These are phyloP conservation scores for Furcasterigmium furcatum DNA, from an alignment of 2,329 filamentous ascomycete genomes.

Conservation along the genomic window DNA sequence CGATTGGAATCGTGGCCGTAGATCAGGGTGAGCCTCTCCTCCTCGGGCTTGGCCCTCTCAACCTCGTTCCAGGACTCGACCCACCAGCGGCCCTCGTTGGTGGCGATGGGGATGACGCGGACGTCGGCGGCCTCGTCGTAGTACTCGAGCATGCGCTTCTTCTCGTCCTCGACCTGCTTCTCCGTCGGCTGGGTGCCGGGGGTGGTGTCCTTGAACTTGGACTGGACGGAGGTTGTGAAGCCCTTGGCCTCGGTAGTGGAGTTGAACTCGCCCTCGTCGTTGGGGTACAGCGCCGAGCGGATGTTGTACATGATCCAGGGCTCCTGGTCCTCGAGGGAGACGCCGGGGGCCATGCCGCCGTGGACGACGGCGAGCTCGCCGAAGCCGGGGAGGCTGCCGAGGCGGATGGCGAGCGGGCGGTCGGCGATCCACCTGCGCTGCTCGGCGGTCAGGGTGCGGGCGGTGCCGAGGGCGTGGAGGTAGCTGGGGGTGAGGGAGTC, in stretches of 20 bases:
- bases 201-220: too few relatives aligned
- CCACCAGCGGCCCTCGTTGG: conserved; percentile 61
- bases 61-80: conserved; percentile 57
- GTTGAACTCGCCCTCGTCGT: conserved; percentile 12
- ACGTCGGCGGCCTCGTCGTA: too few relatives aligned
- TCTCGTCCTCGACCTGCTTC: too few relatives aligned
- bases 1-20: conserved; percentile 83
- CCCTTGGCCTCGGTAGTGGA: too few relatives aligned
- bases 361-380: conserved; percentile 70
- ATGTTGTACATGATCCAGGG: conserved; percentile 89
- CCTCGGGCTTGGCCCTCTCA: conserved; percentile 28
- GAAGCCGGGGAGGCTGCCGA: conserved; percentile 56
- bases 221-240: too few relatives aligned
- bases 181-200: too few relatives aligned
- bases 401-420: conserved; percentile 74
- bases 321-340: conserved; percentile 68
- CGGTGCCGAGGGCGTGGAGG: conserved; percentile 51
- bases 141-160: too few relatives aligned
- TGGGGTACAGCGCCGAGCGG: conserved; percentile 66
- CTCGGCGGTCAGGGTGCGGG: conserved; percentile 35
- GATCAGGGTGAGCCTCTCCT: conserved; percentile 48
- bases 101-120: conserved; percentile 30
- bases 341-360: conserved; percentile 76
- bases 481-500: conserved; percentile 32
- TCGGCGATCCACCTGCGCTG: conserved; percentile 67